A percentile compares a stretch with the other conserved stretches of the same genome.
phyloP scores from a whole-genome alignment of 2,329 filamentous ascomycete species.

The Botrytis paeoniae region DNA sequence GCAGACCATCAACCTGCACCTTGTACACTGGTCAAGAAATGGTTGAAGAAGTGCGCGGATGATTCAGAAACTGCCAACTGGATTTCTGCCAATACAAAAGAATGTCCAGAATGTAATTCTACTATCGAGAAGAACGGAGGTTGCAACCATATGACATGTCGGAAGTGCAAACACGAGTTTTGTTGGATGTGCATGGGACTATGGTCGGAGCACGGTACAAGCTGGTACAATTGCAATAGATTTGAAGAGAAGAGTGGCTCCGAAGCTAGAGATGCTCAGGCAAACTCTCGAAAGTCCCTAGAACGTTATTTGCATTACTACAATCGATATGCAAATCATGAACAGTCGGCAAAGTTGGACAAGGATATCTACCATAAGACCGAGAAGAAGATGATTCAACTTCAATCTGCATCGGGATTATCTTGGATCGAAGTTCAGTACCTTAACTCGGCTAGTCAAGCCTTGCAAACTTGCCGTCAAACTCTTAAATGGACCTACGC shows the following conservation, averaged over 20 bases:
- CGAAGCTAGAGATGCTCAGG: conserved; percentile 88
- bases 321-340: conserved; percentile 97
- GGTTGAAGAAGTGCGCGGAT: conserved; percentile 97
- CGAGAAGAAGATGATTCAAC: conserved; percentile 97
- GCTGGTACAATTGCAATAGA: conserved; percentile 99
- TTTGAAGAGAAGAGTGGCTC: conserved; percentile 94
- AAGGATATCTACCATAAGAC: conserved; percentile 96
- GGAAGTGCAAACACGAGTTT: conserved; percentile 94
- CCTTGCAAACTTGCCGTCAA: conserved; percentile 93
- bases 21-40: conserved; percentile 85
- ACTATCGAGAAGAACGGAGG: conserved; percentile 99
- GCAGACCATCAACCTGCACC: conserved; percentile 91
- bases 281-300: conserved; percentile 82
- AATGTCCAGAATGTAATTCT: conserved; percentile 92
- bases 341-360: conserved; percentile 93
- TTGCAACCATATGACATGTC: conserved; percentile 97
- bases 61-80: conserved; percentile 98
- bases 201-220: conserved; percentile 97
- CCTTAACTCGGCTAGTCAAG: conserved; percentile 86
- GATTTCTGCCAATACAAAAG: conserved; percentile 99
- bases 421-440: conserved; percentile 99
- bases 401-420: conserved; percentile 91
- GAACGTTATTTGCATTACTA: conserved; percentile 99
- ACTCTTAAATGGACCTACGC: conserved; percentile 99
- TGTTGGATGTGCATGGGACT: conserved; percentile 99